Evolutionary conservation across 805 yeast species (phyloP).

Genomic region (Starmera quercuum): DNA sequence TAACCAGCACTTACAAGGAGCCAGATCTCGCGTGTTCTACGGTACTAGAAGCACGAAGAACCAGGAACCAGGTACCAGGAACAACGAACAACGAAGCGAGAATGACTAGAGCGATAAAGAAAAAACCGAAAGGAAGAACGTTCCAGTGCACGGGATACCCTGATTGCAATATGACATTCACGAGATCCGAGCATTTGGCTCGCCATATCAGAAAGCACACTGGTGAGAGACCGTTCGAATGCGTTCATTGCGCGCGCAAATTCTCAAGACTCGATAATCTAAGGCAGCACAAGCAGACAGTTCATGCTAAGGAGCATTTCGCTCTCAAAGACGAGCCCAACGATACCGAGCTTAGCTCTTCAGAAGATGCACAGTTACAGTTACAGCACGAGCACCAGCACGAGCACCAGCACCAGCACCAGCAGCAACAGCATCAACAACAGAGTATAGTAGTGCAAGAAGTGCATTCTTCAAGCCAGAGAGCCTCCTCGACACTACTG

Average conservation of each 20-base stretch:
- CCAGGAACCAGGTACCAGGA: no score
- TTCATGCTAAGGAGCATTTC: slow-evolving; percentile 38
- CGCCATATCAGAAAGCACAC: slow-evolving; percentile 91
- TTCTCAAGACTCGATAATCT: slow-evolving; percentile 83
- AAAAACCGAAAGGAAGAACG: slow-evolving; percentile 51
- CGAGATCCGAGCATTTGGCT: slow-evolving; percentile 87
- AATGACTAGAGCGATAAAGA: slow-evolving; percentile 12
- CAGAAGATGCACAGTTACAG: neutral
- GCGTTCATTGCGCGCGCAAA: slow-evolving; percentile 72
- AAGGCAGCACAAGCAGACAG: slow-evolving; percentile 87
- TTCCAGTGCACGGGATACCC: slow-evolving; percentile 85
- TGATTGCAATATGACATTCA: slow-evolving; percentile 82
- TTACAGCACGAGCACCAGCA: neutral
- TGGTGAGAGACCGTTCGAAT: slow-evolving; percentile 88
- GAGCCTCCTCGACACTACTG: slow-evolving; percentile 8
- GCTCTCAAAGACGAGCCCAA: neutral
- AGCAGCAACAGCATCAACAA: neutral
- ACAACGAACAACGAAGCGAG: no score
- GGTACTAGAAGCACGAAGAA: no score
- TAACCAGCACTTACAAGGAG: no score
- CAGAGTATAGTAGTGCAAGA: neutral
- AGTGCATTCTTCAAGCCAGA: neutral
- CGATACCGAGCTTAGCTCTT: neutral
- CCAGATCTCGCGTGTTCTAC: no score
- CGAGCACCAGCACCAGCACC: neutral